A percentile compares a stretch with the other conserved stretches of the same genome.
These are phyloP conservation scores for Ophiostoma sp. DNA, from an alignment of 2,329 filamentous ascomycete genomes.

Conservation along the genomic window DNA sequence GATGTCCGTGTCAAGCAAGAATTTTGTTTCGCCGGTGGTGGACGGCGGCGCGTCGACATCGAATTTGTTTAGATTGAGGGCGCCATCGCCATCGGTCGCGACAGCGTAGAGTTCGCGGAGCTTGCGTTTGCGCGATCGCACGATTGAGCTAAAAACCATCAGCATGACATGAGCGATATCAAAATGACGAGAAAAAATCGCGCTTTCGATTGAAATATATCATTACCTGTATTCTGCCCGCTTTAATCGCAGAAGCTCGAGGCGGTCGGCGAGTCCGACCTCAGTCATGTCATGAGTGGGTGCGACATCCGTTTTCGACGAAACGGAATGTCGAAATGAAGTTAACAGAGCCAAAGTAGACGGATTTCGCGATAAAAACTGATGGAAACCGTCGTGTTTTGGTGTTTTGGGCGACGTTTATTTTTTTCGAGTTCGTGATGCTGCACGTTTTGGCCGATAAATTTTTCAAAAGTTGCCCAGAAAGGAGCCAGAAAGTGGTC, in stretches of 20 bases:
- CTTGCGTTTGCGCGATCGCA: constrained; percentile 86
- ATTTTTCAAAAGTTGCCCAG: constrained; percentile 31
- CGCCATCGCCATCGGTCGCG: constrained; percentile 67
- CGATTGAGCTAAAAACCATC: constrained; percentile 61
- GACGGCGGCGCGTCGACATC: constrained; percentile 57
- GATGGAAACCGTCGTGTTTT: constrained; percentile 43
- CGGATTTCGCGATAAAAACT: constrained; percentile 34
- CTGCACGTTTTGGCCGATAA: constrained; percentile 27
- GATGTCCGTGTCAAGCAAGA: constrained; percentile 59
- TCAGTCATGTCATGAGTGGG: constrained; percentile 69
- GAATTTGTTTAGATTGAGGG: constrained; percentile 59
- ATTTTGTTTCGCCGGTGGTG: constrained; percentile 55
- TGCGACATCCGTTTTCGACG: constrained; percentile 68
- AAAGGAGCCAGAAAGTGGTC: constrained; percentile 16
- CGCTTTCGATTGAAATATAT: constrained; percentile 46
- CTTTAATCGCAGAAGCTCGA: constrained; percentile 66
- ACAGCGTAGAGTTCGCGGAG: constrained; percentile 81
- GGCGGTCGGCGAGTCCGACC: constrained; percentile 66
- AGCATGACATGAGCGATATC: constrained; percentile 49
- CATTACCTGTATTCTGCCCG: constrained; percentile 62
- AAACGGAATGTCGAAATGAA: constrained; percentile 56
- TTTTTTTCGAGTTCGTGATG: constrained; percentile 32
- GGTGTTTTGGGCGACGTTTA: constrained; percentile 37
- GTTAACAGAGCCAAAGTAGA: constrained; percentile 41
- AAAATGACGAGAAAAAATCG: constrained; percentile 51